Base-by-base conservation (phyloP, 352 stramenopile genomes). In the Phytophthora hibernalis region DNA sequence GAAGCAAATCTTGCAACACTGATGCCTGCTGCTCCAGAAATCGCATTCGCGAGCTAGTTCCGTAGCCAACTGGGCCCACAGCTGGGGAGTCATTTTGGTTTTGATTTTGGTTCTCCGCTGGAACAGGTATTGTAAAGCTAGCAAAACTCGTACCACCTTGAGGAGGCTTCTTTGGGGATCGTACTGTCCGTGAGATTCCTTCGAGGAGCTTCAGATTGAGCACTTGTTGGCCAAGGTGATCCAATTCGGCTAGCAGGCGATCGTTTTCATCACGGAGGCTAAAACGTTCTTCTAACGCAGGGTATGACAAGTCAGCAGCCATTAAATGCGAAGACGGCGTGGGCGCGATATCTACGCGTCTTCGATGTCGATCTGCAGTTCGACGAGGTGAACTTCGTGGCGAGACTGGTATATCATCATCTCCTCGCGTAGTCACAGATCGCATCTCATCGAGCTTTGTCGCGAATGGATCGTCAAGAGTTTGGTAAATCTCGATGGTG, bases 401-500 rank as follows among this genome's bases (percentile, higher is more conserved):
- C 3, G 50, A 55, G 8, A 70, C 61, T 26, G 61, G 61, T 38
- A 65, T 60, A 16, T 62, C 63, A 3, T 68, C 50, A 35, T 82
- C 74, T 24, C 11, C 48, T 37, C 48, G 47, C 18, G 31, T 48
- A 13, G 24, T 51, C 9, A 33, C n/a, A 8, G 61, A 37, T 21
- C 42, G 37, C 33, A 58, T 62, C 31, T 70, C 56, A 42, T 70
- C 55, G 28, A 63, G 33, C 37, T 77, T 75, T 2, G 26, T 38
- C 13, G 63, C n/a, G 20, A 24, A 77, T 12, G 81, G 81, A 26
- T 90, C 77, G 18, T 86, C 78, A 2, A 89, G 62, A 12, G 66
- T 78, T 70, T 92, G 81, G 40, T 92, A 92, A 12, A 82, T 74
- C 40, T 82, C 70, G 21, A 92, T 69, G 3, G 79, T 90, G 22